Conservation (phyloP, 768 basidiomycete species). For the Hirschioporus abietinus region DNA sequence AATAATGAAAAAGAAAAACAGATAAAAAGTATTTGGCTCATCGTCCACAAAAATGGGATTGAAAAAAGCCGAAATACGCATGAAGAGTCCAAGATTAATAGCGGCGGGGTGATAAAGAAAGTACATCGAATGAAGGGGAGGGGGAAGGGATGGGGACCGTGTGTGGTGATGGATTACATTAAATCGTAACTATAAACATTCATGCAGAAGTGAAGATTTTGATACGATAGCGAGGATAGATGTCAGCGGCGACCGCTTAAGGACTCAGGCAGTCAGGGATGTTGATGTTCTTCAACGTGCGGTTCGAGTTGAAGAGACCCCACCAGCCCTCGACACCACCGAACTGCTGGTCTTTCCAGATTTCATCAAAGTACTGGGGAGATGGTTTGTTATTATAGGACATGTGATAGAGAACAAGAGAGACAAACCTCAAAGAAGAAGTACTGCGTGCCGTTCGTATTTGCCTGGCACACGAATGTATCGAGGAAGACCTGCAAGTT, state of each 20-base stretch:
- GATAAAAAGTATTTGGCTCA: background rate
- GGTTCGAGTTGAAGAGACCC: conserved; percentile 27
- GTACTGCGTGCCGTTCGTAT: conserved; percentile 73
- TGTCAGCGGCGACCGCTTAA: background rate
- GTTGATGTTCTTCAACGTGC: conserved; percentile 64
- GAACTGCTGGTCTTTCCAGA: conserved; percentile 12
- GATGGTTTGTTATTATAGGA: conserved; percentile 1
- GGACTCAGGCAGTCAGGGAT: conserved; percentile 49
- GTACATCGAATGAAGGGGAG: background rate
- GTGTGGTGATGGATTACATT: background rate
- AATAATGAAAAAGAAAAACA: background rate
- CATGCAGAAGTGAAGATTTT: background rate
- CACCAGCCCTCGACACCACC: conserved; percentile 17
- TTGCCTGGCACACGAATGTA: conserved; percentile 84
- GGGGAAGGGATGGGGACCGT: background rate
- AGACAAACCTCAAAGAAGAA: conserved; percentile 76
- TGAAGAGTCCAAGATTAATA: background rate
- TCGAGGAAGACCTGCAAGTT: conserved; percentile 82
- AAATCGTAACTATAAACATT: background rate
- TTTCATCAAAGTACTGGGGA: conserved; percentile 42
- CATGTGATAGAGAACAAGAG: background rate
- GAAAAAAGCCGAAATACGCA: background rate
- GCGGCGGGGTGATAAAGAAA: background rate
- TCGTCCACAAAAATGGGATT: background rate
- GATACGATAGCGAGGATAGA: background rate